Conservation (phyloP, 163 green algal species). For the Prototheca wickerhamii region DNA sequence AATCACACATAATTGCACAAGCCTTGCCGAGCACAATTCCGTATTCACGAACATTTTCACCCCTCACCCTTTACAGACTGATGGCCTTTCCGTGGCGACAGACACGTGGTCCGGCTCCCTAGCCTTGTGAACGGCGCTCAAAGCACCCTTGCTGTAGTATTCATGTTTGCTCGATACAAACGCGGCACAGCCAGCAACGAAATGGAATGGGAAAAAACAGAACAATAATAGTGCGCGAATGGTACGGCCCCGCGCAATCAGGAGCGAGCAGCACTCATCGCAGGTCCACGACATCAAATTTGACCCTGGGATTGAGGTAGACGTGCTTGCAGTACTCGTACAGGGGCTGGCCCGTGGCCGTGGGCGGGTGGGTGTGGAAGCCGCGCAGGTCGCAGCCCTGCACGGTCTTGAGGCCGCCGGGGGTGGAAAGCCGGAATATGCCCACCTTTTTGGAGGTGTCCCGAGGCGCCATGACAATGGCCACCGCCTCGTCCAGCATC, state of each 20-base stretch:
- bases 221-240: neutral
- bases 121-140: too few relatives aligned
- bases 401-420: conserved; percentile 76
- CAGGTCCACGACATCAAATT: conserved; percentile 76
- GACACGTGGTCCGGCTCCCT: too few relatives aligned
- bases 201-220: neutral
- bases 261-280: conserved; percentile 19
- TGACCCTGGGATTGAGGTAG: conserved; percentile 54
- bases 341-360: conserved; percentile 66
- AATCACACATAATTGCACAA: too few relatives aligned
- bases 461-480: conserved; percentile 91
- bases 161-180: too few relatives aligned
- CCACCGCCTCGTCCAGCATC: conserved; percentile 91
- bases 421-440: conserved; percentile 86
- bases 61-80: too few relatives aligned
- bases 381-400: conserved; percentile 72
- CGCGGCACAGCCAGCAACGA: neutral
- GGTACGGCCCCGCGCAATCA: neutral
- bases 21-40: too few relatives aligned
- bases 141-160: too few relatives aligned
- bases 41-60: too few relatives aligned
- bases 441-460: conserved; percentile 67
- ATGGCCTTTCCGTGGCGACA: too few relatives aligned
- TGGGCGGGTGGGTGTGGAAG: conserved; percentile 80
- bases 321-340: conserved; percentile 91